phyloP scores from a whole-genome alignment of 306 rosid genomes.

The Quercus variabilis region DNA sequence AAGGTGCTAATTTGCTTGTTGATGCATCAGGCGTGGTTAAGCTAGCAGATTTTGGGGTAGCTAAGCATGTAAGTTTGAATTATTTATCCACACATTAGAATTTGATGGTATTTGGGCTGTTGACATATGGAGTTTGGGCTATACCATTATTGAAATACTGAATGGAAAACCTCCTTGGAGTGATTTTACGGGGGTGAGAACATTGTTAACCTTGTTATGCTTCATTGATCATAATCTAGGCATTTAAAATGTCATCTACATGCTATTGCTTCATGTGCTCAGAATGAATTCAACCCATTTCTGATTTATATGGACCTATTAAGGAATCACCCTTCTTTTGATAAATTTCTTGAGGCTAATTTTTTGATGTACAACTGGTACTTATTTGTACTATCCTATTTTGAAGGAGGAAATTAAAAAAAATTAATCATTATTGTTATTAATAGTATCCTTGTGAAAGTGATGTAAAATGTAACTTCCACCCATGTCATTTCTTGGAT shows the following conservation, averaged over 20 bases:
- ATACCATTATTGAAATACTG: conserved; percentile 87
- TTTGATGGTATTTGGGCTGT: conserved; percentile 40
- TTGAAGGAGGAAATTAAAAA: neutral
- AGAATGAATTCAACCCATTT: neutral
- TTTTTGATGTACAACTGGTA: neutral
- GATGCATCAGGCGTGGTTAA: conserved; percentile 75
- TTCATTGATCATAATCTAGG: neutral
- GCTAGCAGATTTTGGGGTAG: conserved; percentile 98
- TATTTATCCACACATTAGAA: conserved; percentile 2
- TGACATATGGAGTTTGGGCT: conserved; percentile 97
- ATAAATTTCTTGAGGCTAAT: neutral
- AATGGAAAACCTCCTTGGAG: conserved; percentile 95
- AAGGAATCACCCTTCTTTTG: neutral
- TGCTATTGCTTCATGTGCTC: neutral
- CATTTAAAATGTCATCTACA: conserved; percentile 1
- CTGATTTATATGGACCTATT: neutral
- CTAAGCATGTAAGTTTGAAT: conserved; percentile 72
- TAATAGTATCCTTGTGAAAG: no score
- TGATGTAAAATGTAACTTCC: neutral
- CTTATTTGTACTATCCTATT: neutral
- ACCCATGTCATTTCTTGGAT: neutral
- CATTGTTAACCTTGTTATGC: conserved; percentile 15
- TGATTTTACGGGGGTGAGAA: conserved; percentile 70
- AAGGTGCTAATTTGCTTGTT: conserved; percentile 94
- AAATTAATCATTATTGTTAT: no score